Evolutionary conservation across 495 filamentous ascomycete genomes (phyloP).

Genomic region (Aspergillus saccharolyticus): DNA sequence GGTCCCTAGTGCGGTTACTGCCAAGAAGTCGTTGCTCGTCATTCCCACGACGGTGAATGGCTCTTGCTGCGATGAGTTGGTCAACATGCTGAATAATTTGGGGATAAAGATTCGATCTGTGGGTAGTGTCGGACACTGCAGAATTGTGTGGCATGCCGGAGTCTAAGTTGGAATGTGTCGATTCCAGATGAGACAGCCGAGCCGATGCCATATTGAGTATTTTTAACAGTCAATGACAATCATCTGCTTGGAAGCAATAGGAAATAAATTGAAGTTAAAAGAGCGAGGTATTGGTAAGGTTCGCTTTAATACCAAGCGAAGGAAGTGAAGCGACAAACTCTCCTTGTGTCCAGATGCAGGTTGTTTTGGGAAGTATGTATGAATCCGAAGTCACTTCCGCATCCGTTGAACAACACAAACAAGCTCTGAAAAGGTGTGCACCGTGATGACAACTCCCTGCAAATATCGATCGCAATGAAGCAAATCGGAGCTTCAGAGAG

Average conservation of each 20-base stretch:
- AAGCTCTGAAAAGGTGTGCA: slow-evolving; percentile 2
- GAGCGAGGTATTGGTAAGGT: background rate
- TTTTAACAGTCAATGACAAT: slow-evolving; percentile 3
- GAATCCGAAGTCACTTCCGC: slow-evolving; percentile 10
- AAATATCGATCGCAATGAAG: background rate
- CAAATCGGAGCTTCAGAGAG: background rate
- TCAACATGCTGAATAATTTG: background rate
- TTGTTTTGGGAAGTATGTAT: slow-evolving; percentile 5
- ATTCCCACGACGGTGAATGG: background rate
- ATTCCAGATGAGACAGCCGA: slow-evolving; percentile 12
- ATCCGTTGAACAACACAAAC: slow-evolving; percentile 12
- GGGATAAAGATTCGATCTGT: background rate
- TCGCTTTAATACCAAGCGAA: background rate
- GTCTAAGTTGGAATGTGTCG: slow-evolving; percentile 11
- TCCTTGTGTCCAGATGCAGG: background rate
- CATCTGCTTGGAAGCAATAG: slow-evolving; percentile 6
- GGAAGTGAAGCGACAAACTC: background rate
- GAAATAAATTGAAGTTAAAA: background rate
- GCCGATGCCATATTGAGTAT: slow-evolving; percentile 17
- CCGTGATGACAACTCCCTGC: background rate
- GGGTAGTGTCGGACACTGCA: background rate
- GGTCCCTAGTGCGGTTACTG: background rate
- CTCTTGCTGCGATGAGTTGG: background rate
- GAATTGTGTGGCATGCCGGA: background rate
- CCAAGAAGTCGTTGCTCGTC: slow-evolving; percentile 8